Base-by-base conservation (phyloP, 169 alveolate genomes). In the Plasmodium adleri region DNA sequence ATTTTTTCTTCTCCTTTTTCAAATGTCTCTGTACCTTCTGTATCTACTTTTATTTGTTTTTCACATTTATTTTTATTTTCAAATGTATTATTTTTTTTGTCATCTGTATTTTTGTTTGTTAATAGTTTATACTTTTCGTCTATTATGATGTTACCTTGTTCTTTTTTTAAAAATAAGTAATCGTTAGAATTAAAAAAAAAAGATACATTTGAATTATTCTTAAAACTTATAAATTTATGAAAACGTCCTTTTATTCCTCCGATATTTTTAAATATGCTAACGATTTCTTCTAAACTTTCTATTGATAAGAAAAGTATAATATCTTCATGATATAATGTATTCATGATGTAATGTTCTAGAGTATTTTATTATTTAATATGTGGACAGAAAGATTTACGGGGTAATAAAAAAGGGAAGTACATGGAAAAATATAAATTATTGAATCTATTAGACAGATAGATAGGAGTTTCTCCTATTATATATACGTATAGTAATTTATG, bases 281-380 rank as follows among this genome's bases (percentile, higher is more conserved):
- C 10, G 50, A 80, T 80, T 39, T 49, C 72, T 71, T 80, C 83
- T 60, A 80, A 32, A 58, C n/a, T 49, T 66, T 58, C 80, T 20
- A 67, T 80, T 58, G 90, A 67, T 47, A 80, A 67, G 54, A 67
- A 80, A 32, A 80, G 9, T 66, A 28, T 24, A 12, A 80, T 58
- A 4, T 80, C 90, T 59, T 80, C 72, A 50, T 32, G 80, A 39
- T 80, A 80, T 20, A 10, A 15, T 3, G n/a, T 80, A 52, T 49
- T 62, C 90, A 80, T 67, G 6, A 7, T 52, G 1, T 52, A 4
- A 52, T 52, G 20, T 52, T 13, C 10, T 12, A 12, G n/a, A 52
- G 17, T 8, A 52, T 13, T 13, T 52, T 52, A 52, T 10, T 52
- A 52, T 52, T 52, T 52, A 39, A 39, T 9, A 39, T 39, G 10